Evolutionary conservation across 1,284 basidiomycete genomes (phyloP).

Genomic region (Tilletia walkeri): DNA sequence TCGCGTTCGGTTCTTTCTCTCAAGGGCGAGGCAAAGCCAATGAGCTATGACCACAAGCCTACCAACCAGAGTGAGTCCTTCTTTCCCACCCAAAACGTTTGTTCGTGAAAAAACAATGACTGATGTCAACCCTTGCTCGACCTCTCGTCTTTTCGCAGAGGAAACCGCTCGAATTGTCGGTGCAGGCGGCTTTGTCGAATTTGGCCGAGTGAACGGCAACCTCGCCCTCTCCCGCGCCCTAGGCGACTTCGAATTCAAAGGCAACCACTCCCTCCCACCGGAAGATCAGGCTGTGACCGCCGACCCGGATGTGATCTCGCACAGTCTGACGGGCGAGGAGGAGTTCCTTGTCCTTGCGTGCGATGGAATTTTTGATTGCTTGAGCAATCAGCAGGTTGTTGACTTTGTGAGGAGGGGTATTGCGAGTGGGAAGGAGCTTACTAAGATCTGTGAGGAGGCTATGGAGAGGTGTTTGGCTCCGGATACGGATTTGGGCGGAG

Average conservation of each 20-base stretch:
- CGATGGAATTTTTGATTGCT: conserved; percentile 99
- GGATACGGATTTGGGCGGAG: conserved; percentile 86
- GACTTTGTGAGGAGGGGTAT: conserved; percentile 83
- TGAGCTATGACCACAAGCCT: conserved; percentile 97
- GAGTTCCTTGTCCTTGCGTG: conserved; percentile 95
- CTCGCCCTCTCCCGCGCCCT: conserved; percentile 91
- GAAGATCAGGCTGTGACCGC: conserved; percentile 95
- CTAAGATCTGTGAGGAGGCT: conserved; percentile 81
- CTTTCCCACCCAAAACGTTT: not conserved
- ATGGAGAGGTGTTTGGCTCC: conserved; percentile 93
- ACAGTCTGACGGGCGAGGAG: conserved; percentile 80
- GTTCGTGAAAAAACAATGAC: not conserved
- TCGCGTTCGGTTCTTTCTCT: conserved; percentile 86
- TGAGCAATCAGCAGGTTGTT: conserved; percentile 87
- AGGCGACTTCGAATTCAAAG: conserved; percentile 99
- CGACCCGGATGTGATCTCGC: conserved; percentile 83
- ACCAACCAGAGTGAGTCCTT: conserved; percentile 71
- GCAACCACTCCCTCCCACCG: conserved; percentile 74
- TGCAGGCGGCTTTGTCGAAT: conserved; percentile 97
- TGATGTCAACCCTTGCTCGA: not conserved
- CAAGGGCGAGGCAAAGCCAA: conserved; percentile 78
- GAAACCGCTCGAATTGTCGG: conserved; percentile 83
- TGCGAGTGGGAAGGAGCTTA: conserved; percentile 74
- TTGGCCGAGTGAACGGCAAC: conserved; percentile 96
- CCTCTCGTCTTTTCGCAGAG: conserved; percentile 58